Evolutionary conservation across 208 protist species (phyloP).

Genomic region (Acanthamoeba castellanii): DNA sequence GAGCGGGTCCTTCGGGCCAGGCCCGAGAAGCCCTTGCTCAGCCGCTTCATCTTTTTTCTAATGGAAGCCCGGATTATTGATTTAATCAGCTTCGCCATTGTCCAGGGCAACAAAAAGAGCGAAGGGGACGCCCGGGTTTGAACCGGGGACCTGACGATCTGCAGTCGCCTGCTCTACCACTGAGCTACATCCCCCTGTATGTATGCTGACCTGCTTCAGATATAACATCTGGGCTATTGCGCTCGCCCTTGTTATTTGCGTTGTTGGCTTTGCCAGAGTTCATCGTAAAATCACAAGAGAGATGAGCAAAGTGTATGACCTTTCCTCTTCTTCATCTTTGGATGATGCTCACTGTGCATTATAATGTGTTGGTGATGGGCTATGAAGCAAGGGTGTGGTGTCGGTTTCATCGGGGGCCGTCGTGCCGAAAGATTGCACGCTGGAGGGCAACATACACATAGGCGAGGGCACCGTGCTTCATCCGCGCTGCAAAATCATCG

Average conservation of each 20-base stretch:
- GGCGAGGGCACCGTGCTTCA: constrained; percentile 59
- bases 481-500: constrained; percentile 38
- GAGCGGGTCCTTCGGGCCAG: no score
- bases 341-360: background rate
- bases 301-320: constrained; percentile 2
- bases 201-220: no score
- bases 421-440: background rate
- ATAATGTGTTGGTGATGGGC: background rate
- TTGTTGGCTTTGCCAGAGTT: no score
- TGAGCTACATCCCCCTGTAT: constrained; percentile 46
- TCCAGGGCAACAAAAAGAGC: background rate
- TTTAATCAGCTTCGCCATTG: no score
- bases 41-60: no score
- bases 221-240: no score
- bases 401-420: background rate
- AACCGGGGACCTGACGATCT: constrained; percentile 58
- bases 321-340: background rate
- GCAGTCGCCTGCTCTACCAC: constrained; percentile 57
- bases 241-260: no score
- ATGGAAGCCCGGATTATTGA: no score
- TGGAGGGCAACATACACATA: constrained; percentile 60
- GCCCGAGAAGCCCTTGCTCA: no score
- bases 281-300: no score
- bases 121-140: constrained; percentile 52
- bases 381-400: constrained; percentile 6